Percentiles rank a stretch among this genome's conserved stretches.
These are phyloP conservation scores for Butyriboletus loyo DNA, from an alignment of 768 basidiomycete species.

Conservation along the genomic window DNA sequence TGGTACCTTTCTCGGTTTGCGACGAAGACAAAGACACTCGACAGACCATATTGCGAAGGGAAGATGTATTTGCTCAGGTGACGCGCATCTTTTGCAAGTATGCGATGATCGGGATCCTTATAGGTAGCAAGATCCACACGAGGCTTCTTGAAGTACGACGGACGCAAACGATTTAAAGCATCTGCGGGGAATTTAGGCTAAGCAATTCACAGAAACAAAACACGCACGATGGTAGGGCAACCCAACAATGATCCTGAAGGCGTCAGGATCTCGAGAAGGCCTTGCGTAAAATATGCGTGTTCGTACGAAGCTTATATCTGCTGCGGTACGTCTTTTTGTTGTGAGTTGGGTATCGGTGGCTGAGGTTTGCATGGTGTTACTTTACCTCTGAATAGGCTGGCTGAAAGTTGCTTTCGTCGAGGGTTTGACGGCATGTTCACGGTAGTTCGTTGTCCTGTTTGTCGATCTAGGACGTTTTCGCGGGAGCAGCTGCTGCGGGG, in stretches of 20 bases:
- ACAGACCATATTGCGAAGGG: slow-evolving; percentile 70
- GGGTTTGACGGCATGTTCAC: slow-evolving; percentile 3
- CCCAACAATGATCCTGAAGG: slow-evolving; percentile 54
- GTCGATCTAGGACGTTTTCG: slow-evolving; percentile 29
- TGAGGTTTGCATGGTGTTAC: neutral
- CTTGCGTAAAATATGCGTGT: slow-evolving; percentile 66
- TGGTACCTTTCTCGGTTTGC: slow-evolving; percentile 27
- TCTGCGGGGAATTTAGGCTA: slow-evolving; percentile 41
- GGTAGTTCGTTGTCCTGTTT: neutral
- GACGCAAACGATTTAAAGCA: slow-evolving; percentile 56
- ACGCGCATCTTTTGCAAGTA: slow-evolving; percentile 50
- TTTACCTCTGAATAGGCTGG: slow-evolving; percentile 23
- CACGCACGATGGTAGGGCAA: slow-evolving; percentile 64
- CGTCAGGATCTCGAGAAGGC: slow-evolving; percentile 50
- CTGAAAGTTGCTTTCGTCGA: slow-evolving; percentile 1
- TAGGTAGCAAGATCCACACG: slow-evolving; percentile 28
- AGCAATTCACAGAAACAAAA: neutral
- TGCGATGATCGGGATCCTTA: slow-evolving; percentile 44
- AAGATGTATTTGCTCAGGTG: slow-evolving; percentile 84
- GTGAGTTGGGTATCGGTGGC: slow-evolving; percentile 2
- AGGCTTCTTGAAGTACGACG: slow-evolving; percentile 38
- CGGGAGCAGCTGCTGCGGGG: slow-evolving; percentile 12
- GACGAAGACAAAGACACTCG: slow-evolving; percentile 49
- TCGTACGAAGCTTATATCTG: slow-evolving; percentile 52
- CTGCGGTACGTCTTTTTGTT: slow-evolving; percentile 40